Conservation (phyloP, 164 flowering plant species). For the Vitis labrusca region DNA sequence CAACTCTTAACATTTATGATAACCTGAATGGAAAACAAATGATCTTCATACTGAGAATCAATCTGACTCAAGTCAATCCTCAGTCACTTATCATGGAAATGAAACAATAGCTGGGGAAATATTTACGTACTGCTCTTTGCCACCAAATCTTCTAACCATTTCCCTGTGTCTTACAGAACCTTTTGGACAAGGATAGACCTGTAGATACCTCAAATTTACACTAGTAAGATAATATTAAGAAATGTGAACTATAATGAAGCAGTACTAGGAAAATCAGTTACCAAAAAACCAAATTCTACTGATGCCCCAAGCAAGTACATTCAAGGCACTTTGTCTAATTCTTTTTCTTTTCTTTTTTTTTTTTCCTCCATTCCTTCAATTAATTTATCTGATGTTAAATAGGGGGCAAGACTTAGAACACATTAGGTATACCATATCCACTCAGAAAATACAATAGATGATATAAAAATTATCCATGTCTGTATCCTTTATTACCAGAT, state of each 20-base stretch:
- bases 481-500: too few relatives aligned
- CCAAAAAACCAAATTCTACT: background rate
- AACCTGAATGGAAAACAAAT: background rate
- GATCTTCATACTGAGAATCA: background rate
- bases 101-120: background rate
- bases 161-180: conserved; percentile 72
- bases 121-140: conserved; percentile 71
- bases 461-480: too few relatives aligned
- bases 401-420: too few relatives aligned
- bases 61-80: background rate
- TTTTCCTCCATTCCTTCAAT: too few relatives aligned
- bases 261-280: background rate
- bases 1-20: background rate
- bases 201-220: conserved; percentile 12
- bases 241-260: background rate
- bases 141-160: conserved; percentile 61
- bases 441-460: too few relatives aligned
- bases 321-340: too few relatives aligned
- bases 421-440: too few relatives aligned
- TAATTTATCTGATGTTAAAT: too few relatives aligned
- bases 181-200: conserved; percentile 87
- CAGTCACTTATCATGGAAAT: background rate
- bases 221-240: background rate
- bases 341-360: too few relatives aligned
- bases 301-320: background rate